Base-by-base conservation (phyloP, 805 yeast genomes). In the Schwanniomyces yamadae region DNA sequence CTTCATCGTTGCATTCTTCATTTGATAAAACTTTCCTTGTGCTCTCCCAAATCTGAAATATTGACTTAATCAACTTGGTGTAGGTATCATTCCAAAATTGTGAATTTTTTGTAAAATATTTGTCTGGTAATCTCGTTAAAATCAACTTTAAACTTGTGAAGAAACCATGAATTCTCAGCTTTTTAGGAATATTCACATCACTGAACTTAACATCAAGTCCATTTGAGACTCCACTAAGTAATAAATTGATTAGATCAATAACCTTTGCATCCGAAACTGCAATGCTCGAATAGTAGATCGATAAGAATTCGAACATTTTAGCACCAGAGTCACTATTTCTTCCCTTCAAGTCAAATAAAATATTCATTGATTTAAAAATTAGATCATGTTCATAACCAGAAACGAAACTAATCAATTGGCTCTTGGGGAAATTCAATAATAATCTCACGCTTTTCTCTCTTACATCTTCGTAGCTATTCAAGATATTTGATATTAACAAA, bases 271-370 rank as follows among this genome's bases (percentile, higher is more conserved):
- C 10, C 3, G 51, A 36, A 22, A 49, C 42, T 15, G 17, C 22
- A 2, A 45, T 36, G 6, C 26, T 23, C 43, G 59, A 54, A 33
- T 65, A 57, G 38, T 69, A 49, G 39, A 47, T 44, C 31, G 69
- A 69, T 13, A 82, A 41, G 50, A 80, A 71, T 49, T 75, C 77
- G 19, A 84, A 61, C 11, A 81, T 63, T 25, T 80, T 73, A 0
- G 95, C 89, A 6, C 90, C 96, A 16, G 86, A 82, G 40, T 89
- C 96, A 29, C 85, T 81, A 39, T 71, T 77, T 36, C 89, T 77
- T 24, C 82, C 78, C 31, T 64, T 71, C 43, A 74, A 54, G 34
- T 69, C 70, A 18, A 50, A 41, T 27, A 75, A 46, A 31, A 69
- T 44, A 0, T 35, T 14, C 11, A 62, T 24, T 3, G 61, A 48